Evolutionary conservation across 805 yeast genomes (phyloP).

Genomic region (Candida ovalis): DNA sequence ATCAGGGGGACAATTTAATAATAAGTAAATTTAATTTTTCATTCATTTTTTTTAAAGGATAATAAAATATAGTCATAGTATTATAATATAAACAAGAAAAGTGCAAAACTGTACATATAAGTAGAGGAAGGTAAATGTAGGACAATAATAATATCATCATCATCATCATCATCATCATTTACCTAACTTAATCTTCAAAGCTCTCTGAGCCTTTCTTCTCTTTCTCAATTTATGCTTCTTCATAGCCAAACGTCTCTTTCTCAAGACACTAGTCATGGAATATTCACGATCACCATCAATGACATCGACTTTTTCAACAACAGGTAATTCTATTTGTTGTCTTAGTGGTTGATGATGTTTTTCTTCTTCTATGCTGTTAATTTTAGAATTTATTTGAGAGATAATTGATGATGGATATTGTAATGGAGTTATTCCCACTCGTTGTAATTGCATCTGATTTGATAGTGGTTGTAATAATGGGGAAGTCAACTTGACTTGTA

Average conservation of each 20-base stretch:
- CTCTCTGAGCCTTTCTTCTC: conserved; percentile 92
- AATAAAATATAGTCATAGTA: too few species aligned
- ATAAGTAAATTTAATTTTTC: too few species aligned
- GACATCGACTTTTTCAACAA: not conserved
- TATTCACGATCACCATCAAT: conserved; percentile 17
- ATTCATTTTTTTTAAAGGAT: too few species aligned
- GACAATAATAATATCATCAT: not conserved
- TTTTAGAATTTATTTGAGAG: not conserved
- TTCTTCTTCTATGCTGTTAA: not conserved
- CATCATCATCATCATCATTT: conserved; percentile 16
- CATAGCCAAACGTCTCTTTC: conserved; percentile 92
- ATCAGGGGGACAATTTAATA: too few species aligned
- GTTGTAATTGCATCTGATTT: not conserved
- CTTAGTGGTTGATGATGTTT: not conserved
- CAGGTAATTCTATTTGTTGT: not conserved
- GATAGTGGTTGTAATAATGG: too few species aligned
- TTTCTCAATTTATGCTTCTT: conserved; percentile 95
- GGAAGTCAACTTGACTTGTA: not conserved
- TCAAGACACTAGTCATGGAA: conserved; percentile 63
- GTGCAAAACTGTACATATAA: not conserved
- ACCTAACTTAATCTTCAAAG: conserved; percentile 68
- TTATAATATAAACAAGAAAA: not conserved
- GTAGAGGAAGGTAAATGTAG: not conserved
- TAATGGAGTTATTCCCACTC: not conserved
- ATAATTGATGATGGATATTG: not conserved